Conservation (phyloP, 805 yeast species). For the Suhomyces prunicola region DNA sequence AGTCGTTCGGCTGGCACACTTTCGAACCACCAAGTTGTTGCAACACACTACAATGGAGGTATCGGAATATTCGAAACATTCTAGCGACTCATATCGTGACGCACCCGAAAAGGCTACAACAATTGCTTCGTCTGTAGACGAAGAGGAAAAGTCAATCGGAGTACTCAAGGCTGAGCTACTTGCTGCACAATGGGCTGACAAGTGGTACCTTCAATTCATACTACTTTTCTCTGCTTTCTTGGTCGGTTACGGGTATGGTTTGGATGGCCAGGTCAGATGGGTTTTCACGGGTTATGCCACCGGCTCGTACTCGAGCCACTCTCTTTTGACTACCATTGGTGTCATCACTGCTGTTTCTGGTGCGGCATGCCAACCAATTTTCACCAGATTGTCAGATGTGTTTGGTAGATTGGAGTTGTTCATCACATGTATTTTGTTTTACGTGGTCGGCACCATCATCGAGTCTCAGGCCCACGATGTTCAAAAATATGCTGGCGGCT, state of each 20-base stretch:
- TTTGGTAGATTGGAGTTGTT: conserved; percentile 29
- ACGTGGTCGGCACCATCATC: conserved; percentile 27
- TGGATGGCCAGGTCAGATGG: conserved; percentile 22
- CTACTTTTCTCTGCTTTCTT: conserved; percentile 18
- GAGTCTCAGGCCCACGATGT: conserved; percentile 29
- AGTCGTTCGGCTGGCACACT: not conserved
- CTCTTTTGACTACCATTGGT: conserved; percentile 24
- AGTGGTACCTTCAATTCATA: conserved; percentile 7
- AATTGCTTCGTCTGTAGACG: not conserved
- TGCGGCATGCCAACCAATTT: conserved; percentile 29
- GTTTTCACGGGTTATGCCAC: conserved; percentile 24
- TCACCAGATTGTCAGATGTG: conserved; percentile 26
- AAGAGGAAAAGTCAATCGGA: conserved; percentile 18
- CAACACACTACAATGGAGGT: not conserved
- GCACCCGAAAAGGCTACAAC: not conserved
- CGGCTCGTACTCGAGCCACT: conserved; percentile 19
- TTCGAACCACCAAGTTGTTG: not conserved
- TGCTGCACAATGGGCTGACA: conserved; percentile 15
- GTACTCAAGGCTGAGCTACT: conserved; percentile 20
- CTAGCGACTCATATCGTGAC: not conserved
- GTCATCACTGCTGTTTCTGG: conserved; percentile 26
- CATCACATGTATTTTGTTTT: conserved; percentile 19
- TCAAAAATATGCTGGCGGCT: conserved; percentile 27
- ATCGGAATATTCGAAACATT: not conserved
- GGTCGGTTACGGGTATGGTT: conserved; percentile 25